Percentiles rank a stretch among this genome's conserved stretches.
These are phyloP conservation scores for Scopulariopsis brevicaulis DNA, from an alignment of 2,329 filamentous ascomycete species.

Conservation along the genomic window DNA sequence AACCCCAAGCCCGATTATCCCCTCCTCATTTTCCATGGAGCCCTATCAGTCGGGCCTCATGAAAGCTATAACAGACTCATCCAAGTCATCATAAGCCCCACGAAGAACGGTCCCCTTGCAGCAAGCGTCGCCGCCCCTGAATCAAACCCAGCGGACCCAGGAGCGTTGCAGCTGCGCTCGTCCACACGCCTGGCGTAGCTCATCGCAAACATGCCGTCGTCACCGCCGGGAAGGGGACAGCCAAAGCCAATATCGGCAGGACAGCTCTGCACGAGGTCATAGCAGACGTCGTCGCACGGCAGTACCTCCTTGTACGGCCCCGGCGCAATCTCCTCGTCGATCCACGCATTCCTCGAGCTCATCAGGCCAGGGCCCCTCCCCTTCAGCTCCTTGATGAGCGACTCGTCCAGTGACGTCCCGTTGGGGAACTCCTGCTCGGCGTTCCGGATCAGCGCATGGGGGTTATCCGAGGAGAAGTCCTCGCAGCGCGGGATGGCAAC, in stretches of 20 bases:
- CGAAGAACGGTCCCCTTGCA: background rate
- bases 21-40: background rate
- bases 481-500: constrained; percentile 88
- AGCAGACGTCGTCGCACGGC: constrained; percentile 82
- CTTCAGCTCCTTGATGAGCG: constrained; percentile 14
- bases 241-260: constrained; percentile 63
- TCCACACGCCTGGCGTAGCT: constrained; percentile 21
- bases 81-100: background rate
- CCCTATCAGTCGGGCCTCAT: background rate
- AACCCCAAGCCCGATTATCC: background rate
- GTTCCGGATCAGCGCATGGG: constrained; percentile 47
- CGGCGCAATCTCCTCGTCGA: constrained; percentile 61
- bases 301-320: constrained; percentile 92
- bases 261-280: constrained; percentile 74
- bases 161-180: constrained; percentile 22
- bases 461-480: constrained; percentile 53
- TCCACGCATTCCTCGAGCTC: constrained; percentile 56
- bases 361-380: constrained; percentile 22
- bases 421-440: constrained; percentile 61
- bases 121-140: background rate
- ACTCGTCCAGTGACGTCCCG: constrained; percentile 38
- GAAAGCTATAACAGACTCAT: background rate
- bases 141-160: background rate
- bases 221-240: constrained; percentile 46
- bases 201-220: constrained; percentile 18